Base-by-base conservation (phyloP, 108 stramenopile species). In the Cyclotella sp. region DNA sequence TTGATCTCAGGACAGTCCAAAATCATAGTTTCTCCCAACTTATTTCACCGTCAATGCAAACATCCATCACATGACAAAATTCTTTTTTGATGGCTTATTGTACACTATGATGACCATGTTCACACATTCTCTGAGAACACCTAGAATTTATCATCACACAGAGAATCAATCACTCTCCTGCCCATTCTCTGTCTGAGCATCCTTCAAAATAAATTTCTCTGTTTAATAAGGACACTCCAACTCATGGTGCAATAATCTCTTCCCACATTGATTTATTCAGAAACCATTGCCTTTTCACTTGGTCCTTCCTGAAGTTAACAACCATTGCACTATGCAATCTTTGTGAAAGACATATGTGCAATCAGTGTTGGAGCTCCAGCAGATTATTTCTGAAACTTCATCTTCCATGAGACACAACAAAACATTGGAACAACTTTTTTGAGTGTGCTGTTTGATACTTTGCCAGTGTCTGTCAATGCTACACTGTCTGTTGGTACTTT, bases 201-300 rank as follows among this genome's bases (percentile, higher is more conserved):
- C 49, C 60, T 65, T 71, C 14, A 27, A 68, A 54, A 82, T 77
- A 62, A 89, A 91, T 11, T 82, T 39, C 52, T 85, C 86, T 15
- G 88, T 75, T 53, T 88, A 91, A 52, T 87, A 89, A 26, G 90
- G 90, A 53, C 90, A 91, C 15, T 72, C 39, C 53, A 88, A 85
- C 26, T 85, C 76, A 61, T 84, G 87, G 26, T 72, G 27, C 41
- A 79, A 41, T 40, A 86, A 46, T 0, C 65, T 53, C 5, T 22
- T 70, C 6, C 80, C 88, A 27, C 54, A n/a, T 70, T 29, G 41
- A 68, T 15, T 47, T 76, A 7, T 49, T 54, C 27, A 66, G 73
- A 30, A 80, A 66, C 15, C 78, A 46, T 27, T 79, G 76, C 10
- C 75, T 55, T 24, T 60, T 51, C 68, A 81, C 29, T 75, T 63